Percentiles rank a stretch among this genome's conserved stretches.
Evolutionary conservation across 768 basidiomycete species (phyloP).

Genomic region (Lenzites betulinus): DNA sequence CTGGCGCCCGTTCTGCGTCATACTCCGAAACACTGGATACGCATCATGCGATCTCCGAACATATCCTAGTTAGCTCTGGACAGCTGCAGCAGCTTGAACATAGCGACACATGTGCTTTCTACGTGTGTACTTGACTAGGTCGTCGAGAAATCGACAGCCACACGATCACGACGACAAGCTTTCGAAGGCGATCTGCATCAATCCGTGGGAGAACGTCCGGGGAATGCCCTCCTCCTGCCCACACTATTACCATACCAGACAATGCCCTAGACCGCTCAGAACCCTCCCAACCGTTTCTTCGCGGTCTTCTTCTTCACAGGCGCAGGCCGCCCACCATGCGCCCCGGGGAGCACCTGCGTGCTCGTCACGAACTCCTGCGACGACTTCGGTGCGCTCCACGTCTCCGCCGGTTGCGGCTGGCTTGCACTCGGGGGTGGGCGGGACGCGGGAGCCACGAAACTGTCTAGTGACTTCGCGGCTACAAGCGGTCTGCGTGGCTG

Average conservation of each 20-base stretch:
- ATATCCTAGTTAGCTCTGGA: no score
- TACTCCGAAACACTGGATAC: no score
- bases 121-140: no score
- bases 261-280: constrained; percentile 43
- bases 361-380: constrained; percentile 54
- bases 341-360: constrained; percentile 74
- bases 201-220: background rate
- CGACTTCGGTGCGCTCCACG: constrained; percentile 10
- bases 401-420: constrained; percentile 28
- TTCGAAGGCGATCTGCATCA: constrained; percentile 3
- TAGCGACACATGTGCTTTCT: background rate
- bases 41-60: no score
- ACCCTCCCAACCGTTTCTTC: constrained; percentile 77
- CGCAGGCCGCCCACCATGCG: constrained; percentile 61
- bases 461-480: constrained; percentile 23
- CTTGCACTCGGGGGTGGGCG: constrained; percentile 10
- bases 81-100: no score
- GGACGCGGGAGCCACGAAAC: background rate
- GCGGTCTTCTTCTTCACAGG: constrained; percentile 53
- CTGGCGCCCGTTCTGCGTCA: background rate
- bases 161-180: background rate
- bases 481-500: constrained; percentile 15
- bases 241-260: background rate
- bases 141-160: background rate
- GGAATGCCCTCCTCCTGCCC: background rate